These are phyloP conservation scores for Aethionema arabicum DNA, from an alignment of 345 rosid species.

Conservation along the genomic window DNA sequence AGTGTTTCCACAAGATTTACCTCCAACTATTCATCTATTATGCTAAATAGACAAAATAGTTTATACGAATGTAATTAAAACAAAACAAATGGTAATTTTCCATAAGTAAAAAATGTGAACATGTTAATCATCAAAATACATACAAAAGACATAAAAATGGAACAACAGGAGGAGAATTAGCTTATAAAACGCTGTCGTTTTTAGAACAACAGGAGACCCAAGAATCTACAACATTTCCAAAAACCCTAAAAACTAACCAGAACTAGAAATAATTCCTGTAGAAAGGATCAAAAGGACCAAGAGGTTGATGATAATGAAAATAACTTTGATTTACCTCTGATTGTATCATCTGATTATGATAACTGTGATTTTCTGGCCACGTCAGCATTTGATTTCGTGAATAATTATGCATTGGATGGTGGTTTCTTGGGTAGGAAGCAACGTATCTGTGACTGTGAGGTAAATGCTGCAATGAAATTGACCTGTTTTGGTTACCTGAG, in stretches of 20 bases:
- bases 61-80: too few relatives aligned
- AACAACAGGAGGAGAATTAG: too few relatives aligned
- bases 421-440: constrained; percentile 24
- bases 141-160: too few relatives aligned
- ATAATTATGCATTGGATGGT: not conserved
- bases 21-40: too few relatives aligned
- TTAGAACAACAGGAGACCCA: not conserved
- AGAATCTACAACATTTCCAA: not conserved
- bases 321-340: not conserved
- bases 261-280: not conserved
- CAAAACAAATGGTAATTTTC: too few relatives aligned
- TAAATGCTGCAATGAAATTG: not conserved
- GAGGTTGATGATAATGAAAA: not conserved
- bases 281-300: not conserved
- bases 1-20: too few relatives aligned
- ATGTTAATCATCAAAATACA: too few relatives aligned
- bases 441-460: not conserved
- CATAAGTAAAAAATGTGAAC: too few relatives aligned
- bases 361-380: not conserved
- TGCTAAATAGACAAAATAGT: too few relatives aligned
- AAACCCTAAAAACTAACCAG: not conserved
- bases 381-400: constrained; percentile 15
- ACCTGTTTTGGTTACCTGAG: constrained; percentile 7
- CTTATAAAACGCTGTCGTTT: not conserved
- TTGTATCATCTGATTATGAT: constrained; percentile 1